These are phyloP conservation scores for Diutina rugosa DNA, from an alignment of 1,139 yeast species.

Conservation along the genomic window DNA sequence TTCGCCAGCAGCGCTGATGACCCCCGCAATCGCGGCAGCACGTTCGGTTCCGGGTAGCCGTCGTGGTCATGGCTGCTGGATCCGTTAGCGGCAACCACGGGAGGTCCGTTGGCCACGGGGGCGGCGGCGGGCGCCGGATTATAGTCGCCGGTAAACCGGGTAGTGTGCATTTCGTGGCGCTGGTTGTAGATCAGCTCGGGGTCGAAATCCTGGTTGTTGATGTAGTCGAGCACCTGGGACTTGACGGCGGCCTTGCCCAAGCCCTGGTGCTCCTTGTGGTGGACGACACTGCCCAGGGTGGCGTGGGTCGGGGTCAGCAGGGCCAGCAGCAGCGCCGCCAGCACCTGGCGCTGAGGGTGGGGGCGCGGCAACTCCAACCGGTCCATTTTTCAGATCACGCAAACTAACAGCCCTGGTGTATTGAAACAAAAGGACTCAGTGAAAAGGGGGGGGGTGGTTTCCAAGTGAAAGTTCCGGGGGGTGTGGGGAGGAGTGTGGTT, in stretches of 20 bases:
- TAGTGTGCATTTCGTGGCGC: constrained; percentile 20
- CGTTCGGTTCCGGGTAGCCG: constrained; percentile 5
- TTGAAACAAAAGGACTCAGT: background rate
- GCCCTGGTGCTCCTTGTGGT: constrained; percentile 1
- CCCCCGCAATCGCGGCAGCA: constrained; percentile 6
- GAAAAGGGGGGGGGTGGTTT: background rate
- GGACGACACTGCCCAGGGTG: background rate
- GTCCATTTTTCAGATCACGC: background rate
- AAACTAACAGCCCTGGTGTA: background rate
- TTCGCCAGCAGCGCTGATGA: background rate
- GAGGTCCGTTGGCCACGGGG: background rate
- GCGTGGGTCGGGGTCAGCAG: constrained; percentile 1
- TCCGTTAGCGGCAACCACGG: background rate
- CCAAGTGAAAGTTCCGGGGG: background rate
- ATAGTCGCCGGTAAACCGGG: constrained; percentile 15
- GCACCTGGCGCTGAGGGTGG: background rate
- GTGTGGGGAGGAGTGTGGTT: background rate
- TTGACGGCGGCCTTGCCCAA: background rate
- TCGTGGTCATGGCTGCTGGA: background rate
- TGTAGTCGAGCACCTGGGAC: constrained; percentile 15
- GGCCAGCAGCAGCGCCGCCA: background rate
- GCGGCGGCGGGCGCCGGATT: constrained; percentile 4
- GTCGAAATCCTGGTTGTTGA: constrained; percentile 15
- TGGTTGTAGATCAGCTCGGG: constrained; percentile 25
- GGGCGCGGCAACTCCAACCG: background rate